Evolutionary conservation across 768 basidiomycete species (phyloP), one percentile per base, ranked within the genome.

Genomic region (Boletus edulis): DNA sequence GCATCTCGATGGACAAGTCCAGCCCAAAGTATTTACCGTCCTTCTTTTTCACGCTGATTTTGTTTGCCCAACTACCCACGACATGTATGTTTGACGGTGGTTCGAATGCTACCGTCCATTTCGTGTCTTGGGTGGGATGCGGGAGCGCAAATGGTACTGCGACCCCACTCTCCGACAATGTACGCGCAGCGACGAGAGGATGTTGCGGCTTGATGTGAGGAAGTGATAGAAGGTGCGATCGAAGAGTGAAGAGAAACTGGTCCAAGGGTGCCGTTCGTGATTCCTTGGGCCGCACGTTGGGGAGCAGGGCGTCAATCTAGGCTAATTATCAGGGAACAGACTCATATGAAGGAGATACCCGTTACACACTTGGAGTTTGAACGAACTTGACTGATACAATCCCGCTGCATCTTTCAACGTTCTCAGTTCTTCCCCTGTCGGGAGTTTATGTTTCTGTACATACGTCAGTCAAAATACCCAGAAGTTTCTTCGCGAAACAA

Each of bases 1-100:
- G 93, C 91, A 97, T 96, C 68, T 93, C 86, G 14, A 96, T 76
- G 2, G 86, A 87, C 37, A 97, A 47, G 68, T 96, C 94, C 2
- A 95, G 84, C 8, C 79, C 81, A 59, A 86, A 94, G 51, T 73
- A 78, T 18, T 70, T 71, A 3, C 77, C 79, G 63, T 88, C 90
- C 57, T 83, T 87, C 41, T 78, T 79, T 65, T 89, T 91, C 42
- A 92, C 87, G 49, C 81, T 77, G 11, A 87, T 76, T 62, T 86
- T 84, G 56, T 90, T 88, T 0, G 85, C 81, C 93, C 94, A 98
- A 60, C 91, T 93, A 13, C 95, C 94, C 1, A 86, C 85, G 4
- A 98, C 71, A 7, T 82, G 76, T 18, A 96, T 82, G 54, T 93
- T 89, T 24, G 73, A 77, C 1, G 94, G 95, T 42, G 77, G 80